Evolutionary conservation across 345 rosid species (phyloP), one percentile per base, ranked within the genome.

Genomic region (Syzygium jambos): DNA sequence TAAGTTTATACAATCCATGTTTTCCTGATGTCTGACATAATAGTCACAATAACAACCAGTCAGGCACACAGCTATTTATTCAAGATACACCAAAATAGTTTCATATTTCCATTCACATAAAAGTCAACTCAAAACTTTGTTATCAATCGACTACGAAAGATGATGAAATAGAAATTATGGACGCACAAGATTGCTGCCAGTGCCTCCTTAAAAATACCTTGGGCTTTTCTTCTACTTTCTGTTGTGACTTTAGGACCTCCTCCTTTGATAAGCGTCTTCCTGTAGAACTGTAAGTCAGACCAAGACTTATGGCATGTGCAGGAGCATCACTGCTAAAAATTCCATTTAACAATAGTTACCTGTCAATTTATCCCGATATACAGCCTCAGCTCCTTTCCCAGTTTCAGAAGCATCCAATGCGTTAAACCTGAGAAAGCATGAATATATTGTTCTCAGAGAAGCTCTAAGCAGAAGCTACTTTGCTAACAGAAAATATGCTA

Each of bases 341-440:
- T 19, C 78, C 83, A 34, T 46, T 22, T 17, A 78, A 85, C 56
- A 57, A 57, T 51, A 84, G 34, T 82, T 88, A 87, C 95, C 99
- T 95, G 95, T 93, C 84, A 57, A 90, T 91, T 95, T 97, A 90
- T 95, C 99, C 89, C 99, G 99, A 90, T 89, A 96, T 51, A 98
- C 95, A 59, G 96, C 94, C 91, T 93, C 97, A 51, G 97, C 98
- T 88, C 94, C 98, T 87, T 88, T 92, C 57, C 99, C 98, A 51
- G 94, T 98, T 85, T 91, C 17, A 90, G 94, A 90, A 86, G 98
- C 93, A 92, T 95, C 98, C 98, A 96, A 93, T 84, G 91, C 92
- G 63, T 91, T 89, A 92, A 95, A 94, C 91, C 99, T 95, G 90
- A 84, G 87, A 49, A 86, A 61, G 41, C 80, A 73, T 19, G 49